Evolutionary conservation across 2,329 filamentous ascomycete species (phyloP).

Genomic region (Xylaria sp.): DNA sequence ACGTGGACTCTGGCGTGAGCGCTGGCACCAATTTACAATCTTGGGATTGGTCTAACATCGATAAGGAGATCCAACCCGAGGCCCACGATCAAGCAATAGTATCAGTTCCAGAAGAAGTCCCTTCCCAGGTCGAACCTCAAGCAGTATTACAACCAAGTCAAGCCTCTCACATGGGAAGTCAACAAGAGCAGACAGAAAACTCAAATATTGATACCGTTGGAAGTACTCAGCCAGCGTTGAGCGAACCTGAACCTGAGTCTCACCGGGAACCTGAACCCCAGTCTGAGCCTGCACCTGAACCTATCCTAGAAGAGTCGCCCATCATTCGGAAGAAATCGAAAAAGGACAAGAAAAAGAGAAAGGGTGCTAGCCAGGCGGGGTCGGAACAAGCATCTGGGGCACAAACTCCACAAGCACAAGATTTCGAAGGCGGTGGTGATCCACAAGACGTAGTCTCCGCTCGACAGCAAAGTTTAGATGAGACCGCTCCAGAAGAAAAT

Average conservation of each 20-base stretch:
- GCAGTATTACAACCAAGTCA: conserved; percentile 7
- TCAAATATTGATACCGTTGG: conserved; percentile 26
- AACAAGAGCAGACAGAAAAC: conserved; percentile 16
- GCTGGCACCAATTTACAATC: conserved; percentile 30
- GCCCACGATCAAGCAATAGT: conserved; percentile 1
- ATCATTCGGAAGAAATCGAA: conserved; percentile 50
- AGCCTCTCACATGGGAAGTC: neutral
- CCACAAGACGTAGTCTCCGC: conserved; percentile 11
- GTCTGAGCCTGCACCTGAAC: conserved; percentile 9
- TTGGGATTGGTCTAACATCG: conserved; percentile 37
- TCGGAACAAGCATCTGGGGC: conserved; percentile 37
- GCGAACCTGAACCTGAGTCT: conserved; percentile 23
- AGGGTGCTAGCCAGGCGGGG: conserved; percentile 41
- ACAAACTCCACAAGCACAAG: conserved; percentile 37
- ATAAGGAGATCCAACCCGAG: conserved; percentile 36
- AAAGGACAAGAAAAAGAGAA: conserved; percentile 55
- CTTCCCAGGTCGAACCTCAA: conserved; percentile 1
- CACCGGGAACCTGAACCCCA: conserved; percentile 29
- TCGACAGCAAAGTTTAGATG: conserved; percentile 36
- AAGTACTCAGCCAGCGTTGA: conserved; percentile 19
- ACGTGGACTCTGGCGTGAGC: conserved; percentile 20
- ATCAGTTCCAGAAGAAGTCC: conserved; percentile 24
- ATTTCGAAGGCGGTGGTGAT: conserved; percentile 17
- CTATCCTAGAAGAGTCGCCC: conserved; percentile 22
- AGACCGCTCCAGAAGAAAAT: conserved; percentile 28